Conservation (phyloP, 2,329 filamentous ascomycete species). For the Phymatotrichopsis omnivora region DNA sequence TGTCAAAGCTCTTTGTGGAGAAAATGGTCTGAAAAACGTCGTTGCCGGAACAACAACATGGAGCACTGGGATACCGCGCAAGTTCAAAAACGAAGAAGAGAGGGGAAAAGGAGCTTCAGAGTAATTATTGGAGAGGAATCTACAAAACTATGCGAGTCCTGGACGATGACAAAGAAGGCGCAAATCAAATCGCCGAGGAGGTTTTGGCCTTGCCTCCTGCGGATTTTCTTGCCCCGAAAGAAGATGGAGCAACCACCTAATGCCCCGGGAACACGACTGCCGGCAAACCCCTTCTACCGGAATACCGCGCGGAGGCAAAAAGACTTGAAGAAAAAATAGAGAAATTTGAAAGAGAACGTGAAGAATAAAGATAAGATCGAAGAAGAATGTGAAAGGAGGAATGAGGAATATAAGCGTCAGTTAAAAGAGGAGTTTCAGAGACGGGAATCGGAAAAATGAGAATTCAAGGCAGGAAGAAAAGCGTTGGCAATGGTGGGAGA, state of each 20-base stretch:
- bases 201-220: slow-evolving; percentile 4
- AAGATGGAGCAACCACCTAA: slow-evolving; percentile 16
- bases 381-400: background rate
- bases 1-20: slow-evolving; percentile 11
- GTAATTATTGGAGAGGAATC: slow-evolving; percentile 10
- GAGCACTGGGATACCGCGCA: slow-evolving; percentile 1
- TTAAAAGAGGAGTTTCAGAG: slow-evolving; percentile 7
- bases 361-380: slow-evolving; percentile 1
- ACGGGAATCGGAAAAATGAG: background rate
- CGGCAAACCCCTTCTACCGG: slow-evolving; percentile 8
- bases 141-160: background rate
- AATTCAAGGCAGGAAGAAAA: no score
- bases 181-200: slow-evolving; percentile 7
- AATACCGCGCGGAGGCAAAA: slow-evolving; percentile 8
- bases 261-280: slow-evolving; percentile 11
- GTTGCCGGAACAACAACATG: slow-evolving; percentile 16
- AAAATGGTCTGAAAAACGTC: slow-evolving; percentile 13
- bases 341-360: background rate
- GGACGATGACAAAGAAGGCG: background rate
- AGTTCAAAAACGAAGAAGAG: slow-evolving; percentile 3
- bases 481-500: slow-evolving; percentile 6
- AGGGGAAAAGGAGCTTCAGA: slow-evolving; percentile 4
- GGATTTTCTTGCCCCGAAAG: slow-evolving; percentile 1
- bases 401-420: no score
- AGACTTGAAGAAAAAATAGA: slow-evolving; percentile 1